Base-by-base conservation (phyloP, 352 stramenopile genomes). In the Globisporangium emineosum region DNA sequence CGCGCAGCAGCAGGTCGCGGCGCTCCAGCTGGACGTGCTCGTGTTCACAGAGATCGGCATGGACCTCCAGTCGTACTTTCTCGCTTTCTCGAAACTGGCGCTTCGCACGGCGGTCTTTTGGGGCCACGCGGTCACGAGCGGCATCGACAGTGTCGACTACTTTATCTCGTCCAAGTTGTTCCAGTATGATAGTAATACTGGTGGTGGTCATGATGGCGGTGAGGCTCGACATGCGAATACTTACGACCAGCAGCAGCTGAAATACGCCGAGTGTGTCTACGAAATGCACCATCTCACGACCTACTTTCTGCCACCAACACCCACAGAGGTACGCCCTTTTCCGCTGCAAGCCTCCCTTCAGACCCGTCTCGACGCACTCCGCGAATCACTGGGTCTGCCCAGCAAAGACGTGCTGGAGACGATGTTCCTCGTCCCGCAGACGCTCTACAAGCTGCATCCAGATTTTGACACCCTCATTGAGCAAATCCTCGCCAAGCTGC, bases 1-100 rank as follows among this genome's bases (percentile, higher is more conserved):
- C 0, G 74, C 76, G 0, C 78, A 78, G 33, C 57, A 52, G 0
- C 58, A 62, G 12, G 50, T 92, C 30, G 70, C 71, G 0, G 67
- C 57, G 42, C 61, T 83, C 5, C 32, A 77, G 33, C 64, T 92
- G 5, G 83, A 92, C 59, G 61, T 92, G 3, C 50, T 92, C 2
- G 71, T 92, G 9, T 90, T 87, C 65, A 77, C 73, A 3, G 83
- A 92, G 70, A 71, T 83, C 62, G 79, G 81, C 21, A 89, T 89
- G 79, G 58, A 90, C 58, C 40, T 54, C 1, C 30, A 64, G 10
- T 76, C 70, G 19, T 90, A 89, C 62, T 91, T 89, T 52, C 65
- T 91, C 12, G 70, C 81, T 21, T 90, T 88, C 45, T 40, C 72
- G 2, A 62, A 63, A 0, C 67, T 91, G 10, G 80, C 83, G 15